A percentile compares a stretch with the other conserved stretches of the same genome.
Evolutionary conservation across 1,284 basidiomycete genomes (phyloP).

Genomic region (Ustilago sp.): DNA sequence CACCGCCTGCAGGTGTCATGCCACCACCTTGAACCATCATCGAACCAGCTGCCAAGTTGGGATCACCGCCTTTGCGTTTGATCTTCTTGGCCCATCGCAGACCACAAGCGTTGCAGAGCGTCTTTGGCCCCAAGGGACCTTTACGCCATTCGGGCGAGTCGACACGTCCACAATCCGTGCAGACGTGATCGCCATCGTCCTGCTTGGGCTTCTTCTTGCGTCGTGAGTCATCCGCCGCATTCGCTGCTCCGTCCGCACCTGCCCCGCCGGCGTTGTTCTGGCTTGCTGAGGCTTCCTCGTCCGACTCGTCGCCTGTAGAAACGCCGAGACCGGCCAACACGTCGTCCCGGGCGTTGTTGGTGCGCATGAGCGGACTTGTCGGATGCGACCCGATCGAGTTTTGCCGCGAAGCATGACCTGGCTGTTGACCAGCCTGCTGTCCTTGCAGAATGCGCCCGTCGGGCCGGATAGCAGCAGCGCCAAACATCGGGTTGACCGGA

Average conservation of each 20-base stretch:
- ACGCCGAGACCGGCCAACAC: slow-evolving; percentile 43
- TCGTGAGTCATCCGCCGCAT: slow-evolving; percentile 34
- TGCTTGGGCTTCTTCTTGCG: slow-evolving; percentile 59
- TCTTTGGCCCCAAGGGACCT: slow-evolving; percentile 65
- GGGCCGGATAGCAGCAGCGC: slow-evolving; percentile 32
- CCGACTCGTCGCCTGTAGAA: slow-evolving; percentile 40
- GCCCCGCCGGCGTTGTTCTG: slow-evolving; percentile 10
- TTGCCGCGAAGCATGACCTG: slow-evolving; percentile 28
- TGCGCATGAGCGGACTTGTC: slow-evolving; percentile 48
- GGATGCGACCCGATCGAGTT: slow-evolving; percentile 45
- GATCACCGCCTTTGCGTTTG: slow-evolving; percentile 64
- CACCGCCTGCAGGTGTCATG: slow-evolving; percentile 26
- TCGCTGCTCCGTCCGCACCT: slow-evolving; percentile 17
- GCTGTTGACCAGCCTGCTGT: slow-evolving; percentile 13
- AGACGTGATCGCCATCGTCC: slow-evolving; percentile 65
- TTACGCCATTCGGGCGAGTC: slow-evolving; percentile 68
- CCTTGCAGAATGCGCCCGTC: slow-evolving; percentile 30
- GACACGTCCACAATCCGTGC: slow-evolving; percentile 65
- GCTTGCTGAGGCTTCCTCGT: slow-evolving; percentile 33
- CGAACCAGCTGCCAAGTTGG: slow-evolving; percentile 37
- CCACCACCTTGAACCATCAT: slow-evolving; percentile 32
- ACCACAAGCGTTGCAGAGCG: slow-evolving; percentile 65
- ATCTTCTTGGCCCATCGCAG: slow-evolving; percentile 67
- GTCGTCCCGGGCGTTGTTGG: slow-evolving; percentile 34
- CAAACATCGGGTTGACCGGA: slow-evolving; percentile 45